These are phyloP conservation scores for Magnaporthales sp. DNA, from an alignment of 2,329 filamentous ascomycete species.

Conservation along the genomic window DNA sequence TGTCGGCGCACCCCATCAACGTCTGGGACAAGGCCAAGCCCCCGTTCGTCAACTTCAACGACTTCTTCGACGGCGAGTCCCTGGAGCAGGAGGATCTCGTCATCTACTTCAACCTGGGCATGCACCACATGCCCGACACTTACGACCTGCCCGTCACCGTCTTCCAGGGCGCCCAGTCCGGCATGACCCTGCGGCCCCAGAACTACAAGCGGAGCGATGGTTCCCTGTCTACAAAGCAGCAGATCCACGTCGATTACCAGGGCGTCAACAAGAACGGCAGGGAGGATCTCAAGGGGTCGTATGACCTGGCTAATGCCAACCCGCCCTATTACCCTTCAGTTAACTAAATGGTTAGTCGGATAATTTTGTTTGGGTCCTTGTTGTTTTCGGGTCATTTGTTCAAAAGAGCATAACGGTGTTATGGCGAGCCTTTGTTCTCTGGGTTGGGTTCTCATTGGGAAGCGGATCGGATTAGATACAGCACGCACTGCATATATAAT, in stretches of 20 bases:
- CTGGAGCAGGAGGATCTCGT: constrained; percentile 4
- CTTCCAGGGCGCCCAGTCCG: constrained; percentile 4
- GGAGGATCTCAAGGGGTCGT: constrained; percentile 1
- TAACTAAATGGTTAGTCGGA: too few relatives aligned
- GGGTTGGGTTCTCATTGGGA: neutral
- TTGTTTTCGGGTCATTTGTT: neutral
- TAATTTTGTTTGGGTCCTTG: too few relatives aligned
- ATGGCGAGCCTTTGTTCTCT: neutral
- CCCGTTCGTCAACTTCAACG: constrained; percentile 1
- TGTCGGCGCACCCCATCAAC: neutral
- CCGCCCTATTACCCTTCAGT: neutral
- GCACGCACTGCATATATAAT: neutral
- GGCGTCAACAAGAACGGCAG: neutral
- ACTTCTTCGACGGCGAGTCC: constrained; percentile 5
- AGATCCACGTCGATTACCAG: neutral
- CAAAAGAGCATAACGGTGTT: neutral
- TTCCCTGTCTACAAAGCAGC: neutral
- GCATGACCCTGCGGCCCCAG: constrained; percentile 1
- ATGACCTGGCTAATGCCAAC: neutral
- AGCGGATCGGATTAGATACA: neutral
- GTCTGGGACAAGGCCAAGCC: neutral
- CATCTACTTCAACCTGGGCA: constrained; percentile 3
- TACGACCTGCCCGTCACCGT: constrained; percentile 12
- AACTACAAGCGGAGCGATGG: constrained; percentile 1
- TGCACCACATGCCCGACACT: constrained; percentile 5